Percentiles rank a stretch among this genome's conserved stretches.
phyloP scores from a whole-genome alignment of 129 eudicot species.

The Oenanthe sinensis region DNA sequence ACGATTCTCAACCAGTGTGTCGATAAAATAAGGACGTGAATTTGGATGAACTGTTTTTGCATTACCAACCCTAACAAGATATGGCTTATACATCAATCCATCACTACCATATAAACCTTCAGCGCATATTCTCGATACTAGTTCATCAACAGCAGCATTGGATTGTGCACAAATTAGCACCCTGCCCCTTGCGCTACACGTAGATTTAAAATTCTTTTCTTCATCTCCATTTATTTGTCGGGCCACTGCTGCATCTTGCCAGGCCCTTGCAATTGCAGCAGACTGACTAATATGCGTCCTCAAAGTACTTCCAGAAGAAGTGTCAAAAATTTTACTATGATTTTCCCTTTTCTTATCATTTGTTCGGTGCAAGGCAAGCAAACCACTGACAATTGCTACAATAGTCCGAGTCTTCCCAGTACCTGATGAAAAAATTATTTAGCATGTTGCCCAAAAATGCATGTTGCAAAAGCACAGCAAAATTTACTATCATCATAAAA shows the following conservation, averaged over 20 bases:
- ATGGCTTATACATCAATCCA: conserved; percentile 80
- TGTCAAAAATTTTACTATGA: conserved; percentile 18
- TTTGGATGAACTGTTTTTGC: conserved; percentile 83
- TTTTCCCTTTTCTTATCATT: conserved; percentile 29
- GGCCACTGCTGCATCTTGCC: conserved; percentile 99
- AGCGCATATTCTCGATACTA: conserved; percentile 73
- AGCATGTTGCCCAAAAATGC: conserved; percentile 3
- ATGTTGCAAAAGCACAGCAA: conserved; percentile 4
- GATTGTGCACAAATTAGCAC: conserved; percentile 95
- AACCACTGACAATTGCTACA: conserved; percentile 80
- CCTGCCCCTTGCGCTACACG: conserved; percentile 44
- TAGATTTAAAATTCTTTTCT: conserved; percentile 24
- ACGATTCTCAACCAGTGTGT: conserved; percentile 84
- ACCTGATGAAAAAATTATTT: conserved; percentile 31
- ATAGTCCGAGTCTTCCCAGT: conserved; percentile 95
- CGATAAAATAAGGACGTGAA: conserved; percentile 77
- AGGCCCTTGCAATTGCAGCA: conserved; percentile 90
- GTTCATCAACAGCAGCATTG: conserved; percentile 98
- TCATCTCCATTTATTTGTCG: conserved; percentile 50
- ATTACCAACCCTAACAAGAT: conserved; percentile 98
- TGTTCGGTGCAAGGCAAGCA: conserved; percentile 46
- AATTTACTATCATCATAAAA: conserved; percentile 6
- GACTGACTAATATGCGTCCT: conserved; percentile 48
- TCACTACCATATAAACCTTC: conserved; percentile 76
- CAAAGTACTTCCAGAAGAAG: conserved; percentile 19